phyloP scores from a whole-genome alignment of 495 filamentous ascomycete species.

The Collariella sp. region DNA sequence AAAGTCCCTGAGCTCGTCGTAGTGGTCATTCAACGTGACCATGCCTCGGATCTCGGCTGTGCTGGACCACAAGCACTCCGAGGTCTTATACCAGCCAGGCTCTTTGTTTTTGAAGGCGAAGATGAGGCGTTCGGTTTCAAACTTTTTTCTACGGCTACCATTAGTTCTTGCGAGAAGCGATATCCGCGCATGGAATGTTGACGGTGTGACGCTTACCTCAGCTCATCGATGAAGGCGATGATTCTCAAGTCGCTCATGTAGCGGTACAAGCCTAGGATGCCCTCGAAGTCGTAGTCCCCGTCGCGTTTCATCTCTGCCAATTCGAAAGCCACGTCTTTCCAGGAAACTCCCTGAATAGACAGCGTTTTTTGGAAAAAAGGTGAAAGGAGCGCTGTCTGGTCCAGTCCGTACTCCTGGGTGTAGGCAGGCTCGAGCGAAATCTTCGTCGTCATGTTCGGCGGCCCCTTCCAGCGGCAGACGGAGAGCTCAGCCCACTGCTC shows the following conservation, averaged over 20 bases:
- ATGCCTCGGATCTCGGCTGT: slow-evolving; percentile 30
- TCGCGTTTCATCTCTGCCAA: background rate
- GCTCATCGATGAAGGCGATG: background rate
- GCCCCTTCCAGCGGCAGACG: slow-evolving; percentile 12
- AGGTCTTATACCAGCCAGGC: slow-evolving; percentile 25
- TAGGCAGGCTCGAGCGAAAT: slow-evolving; percentile 7
- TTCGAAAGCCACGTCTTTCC: too few species aligned
- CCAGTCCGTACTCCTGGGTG: background rate
- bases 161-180: background rate
- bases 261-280: background rate
- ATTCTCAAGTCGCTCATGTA: background rate
- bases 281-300: background rate
- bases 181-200: too few species aligned
- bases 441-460: slow-evolving; percentile 3
- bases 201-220: too few species aligned
- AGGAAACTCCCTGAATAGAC: background rate
- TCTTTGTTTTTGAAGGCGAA: slow-evolving; percentile 12
- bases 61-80: slow-evolving; percentile 36
- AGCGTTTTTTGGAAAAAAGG: slow-evolving; percentile 9
- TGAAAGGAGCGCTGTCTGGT: background rate
- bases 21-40: slow-evolving; percentile 27
- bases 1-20: slow-evolving; percentile 28
- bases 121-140: slow-evolving; percentile 21
- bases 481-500: slow-evolving; percentile 6
- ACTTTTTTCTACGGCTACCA: background rate